These are phyloP conservation scores for Pisolithus microcarpus DNA, from an alignment of 768 basidiomycete genomes.

Conservation along the genomic window DNA sequence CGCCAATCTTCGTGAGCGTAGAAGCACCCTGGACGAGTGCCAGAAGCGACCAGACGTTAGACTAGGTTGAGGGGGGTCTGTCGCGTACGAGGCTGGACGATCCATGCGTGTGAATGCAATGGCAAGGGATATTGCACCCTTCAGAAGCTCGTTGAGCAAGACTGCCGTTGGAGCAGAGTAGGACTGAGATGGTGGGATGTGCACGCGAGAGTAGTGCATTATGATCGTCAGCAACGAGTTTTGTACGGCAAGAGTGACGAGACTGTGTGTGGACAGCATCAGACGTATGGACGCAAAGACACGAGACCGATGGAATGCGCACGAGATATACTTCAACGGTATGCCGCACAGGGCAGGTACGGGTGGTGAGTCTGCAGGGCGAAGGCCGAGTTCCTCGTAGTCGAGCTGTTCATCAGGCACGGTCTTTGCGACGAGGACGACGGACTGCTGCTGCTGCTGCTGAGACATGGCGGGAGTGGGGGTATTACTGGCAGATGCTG, in stretches of 20 bases:
- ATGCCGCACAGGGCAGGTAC: constrained; percentile 55
- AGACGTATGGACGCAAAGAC: not conserved
- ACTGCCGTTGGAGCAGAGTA: constrained; percentile 96
- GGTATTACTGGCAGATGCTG: no score
- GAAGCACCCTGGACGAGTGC: constrained; percentile 29
- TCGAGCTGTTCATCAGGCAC: no score
- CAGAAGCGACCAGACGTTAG: constrained; percentile 29
- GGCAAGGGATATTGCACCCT: constrained; percentile 78
- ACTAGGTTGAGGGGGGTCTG: constrained; percentile 25
- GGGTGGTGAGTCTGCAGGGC: constrained; percentile 4
- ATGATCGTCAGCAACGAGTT: constrained; percentile 87
- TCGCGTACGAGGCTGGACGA: constrained; percentile 15
- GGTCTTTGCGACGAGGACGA: no score
- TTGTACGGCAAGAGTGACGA: constrained; percentile 84
- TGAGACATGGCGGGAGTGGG: no score
- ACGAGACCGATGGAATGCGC: constrained; percentile 32
- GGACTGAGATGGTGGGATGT: constrained; percentile 60
- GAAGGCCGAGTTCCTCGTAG: no score
- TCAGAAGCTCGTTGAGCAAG: constrained; percentile 88
- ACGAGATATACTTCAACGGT: constrained; percentile 63
- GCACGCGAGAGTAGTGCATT: constrained; percentile 94
- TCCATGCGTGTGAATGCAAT: constrained; percentile 74
- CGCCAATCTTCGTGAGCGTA: constrained; percentile 49
- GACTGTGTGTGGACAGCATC: constrained; percentile 31
- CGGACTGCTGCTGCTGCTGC: no score